A percentile compares a stretch with the other conserved stretches of the same genome.
These are phyloP conservation scores for Hibiscus tridactylites DNA, from an alignment of 345 rosid species.

Conservation along the genomic window DNA sequence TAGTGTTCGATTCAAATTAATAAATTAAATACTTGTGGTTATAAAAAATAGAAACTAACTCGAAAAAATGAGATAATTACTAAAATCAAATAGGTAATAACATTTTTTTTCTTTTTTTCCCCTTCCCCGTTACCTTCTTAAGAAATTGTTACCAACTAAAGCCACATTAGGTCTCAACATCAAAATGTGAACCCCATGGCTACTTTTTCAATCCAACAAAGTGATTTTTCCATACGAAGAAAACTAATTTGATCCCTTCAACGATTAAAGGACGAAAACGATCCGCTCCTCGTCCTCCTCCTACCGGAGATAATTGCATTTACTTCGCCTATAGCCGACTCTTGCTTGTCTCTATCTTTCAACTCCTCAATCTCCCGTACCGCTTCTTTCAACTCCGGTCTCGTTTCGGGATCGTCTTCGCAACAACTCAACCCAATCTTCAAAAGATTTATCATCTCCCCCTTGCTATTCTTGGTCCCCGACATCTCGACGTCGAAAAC, in stretches of 20 bases:
- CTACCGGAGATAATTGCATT: background rate
- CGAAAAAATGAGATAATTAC: too few relatives aligned
- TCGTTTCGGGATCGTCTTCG: background rate
- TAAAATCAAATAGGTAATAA: too few relatives aligned
- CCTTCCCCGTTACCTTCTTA: too few relatives aligned
- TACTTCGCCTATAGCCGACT: background rate
- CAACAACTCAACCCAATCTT: background rate
- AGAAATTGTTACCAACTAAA: too few relatives aligned
- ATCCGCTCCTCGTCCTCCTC: background rate
- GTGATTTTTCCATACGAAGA: too few relatives aligned
- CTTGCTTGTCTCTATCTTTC: background rate
- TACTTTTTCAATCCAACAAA: too few relatives aligned
- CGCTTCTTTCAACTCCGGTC: background rate
- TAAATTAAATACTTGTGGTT: too few relatives aligned
- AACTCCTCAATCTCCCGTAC: background rate
- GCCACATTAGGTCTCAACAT: too few relatives aligned
- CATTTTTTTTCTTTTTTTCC: too few relatives aligned
- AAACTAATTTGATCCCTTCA: background rate
- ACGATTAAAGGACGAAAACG: background rate
- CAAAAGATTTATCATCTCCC: background rate
- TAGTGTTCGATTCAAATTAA: too few relatives aligned
- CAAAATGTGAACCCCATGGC: too few relatives aligned
- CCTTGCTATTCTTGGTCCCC: background rate
- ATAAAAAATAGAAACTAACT: too few relatives aligned
- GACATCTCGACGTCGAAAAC: background rate